Conservation (phyloP, 179 eudicot species). For the Heliamphora pulchella region DNA sequence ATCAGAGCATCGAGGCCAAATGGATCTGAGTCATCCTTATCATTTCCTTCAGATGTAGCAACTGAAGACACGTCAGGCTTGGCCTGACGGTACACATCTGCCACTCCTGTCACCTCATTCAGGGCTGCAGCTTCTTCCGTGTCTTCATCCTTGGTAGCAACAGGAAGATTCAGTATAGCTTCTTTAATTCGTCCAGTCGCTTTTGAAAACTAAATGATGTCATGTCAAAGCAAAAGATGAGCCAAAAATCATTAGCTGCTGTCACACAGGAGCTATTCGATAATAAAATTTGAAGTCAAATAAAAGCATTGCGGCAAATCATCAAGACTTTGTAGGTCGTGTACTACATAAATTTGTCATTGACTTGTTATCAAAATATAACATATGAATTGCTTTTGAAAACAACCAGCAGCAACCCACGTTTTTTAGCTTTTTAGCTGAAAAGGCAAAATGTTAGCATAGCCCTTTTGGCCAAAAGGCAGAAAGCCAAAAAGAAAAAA, state of each 20-base stretch:
- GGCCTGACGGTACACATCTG: slow-evolving; percentile 22
- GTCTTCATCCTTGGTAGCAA: slow-evolving; percentile 76
- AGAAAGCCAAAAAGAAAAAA: no score
- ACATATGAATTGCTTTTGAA: no score
- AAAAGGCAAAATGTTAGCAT: no score
- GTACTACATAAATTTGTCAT: neutral
- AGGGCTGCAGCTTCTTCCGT: slow-evolving; percentile 72
- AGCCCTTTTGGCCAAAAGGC: no score
- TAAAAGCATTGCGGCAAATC: neutral
- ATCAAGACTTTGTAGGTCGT: neutral
- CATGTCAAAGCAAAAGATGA: slow-evolving; percentile 11
- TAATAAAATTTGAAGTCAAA: neutral
- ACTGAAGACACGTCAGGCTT: slow-evolving; percentile 31
- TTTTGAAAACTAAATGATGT: slow-evolving; percentile 68
- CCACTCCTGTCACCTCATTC: slow-evolving; percentile 32
- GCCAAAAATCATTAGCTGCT: neutral
- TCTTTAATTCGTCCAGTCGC: slow-evolving; percentile 74
- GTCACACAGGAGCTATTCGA: neutral
- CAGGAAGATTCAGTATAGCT: slow-evolving; percentile 60
- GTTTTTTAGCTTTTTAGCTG: no score
- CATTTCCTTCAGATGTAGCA: slow-evolving; percentile 25
- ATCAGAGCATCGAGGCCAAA: slow-evolving; percentile 88
- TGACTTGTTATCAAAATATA: no score
- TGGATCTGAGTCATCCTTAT: slow-evolving; percentile 68
- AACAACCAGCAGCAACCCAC: no score